These are phyloP conservation scores for Phytophthora pseudosyringae DNA, from an alignment of 352 stramenopile species.

Conservation along the genomic window DNA sequence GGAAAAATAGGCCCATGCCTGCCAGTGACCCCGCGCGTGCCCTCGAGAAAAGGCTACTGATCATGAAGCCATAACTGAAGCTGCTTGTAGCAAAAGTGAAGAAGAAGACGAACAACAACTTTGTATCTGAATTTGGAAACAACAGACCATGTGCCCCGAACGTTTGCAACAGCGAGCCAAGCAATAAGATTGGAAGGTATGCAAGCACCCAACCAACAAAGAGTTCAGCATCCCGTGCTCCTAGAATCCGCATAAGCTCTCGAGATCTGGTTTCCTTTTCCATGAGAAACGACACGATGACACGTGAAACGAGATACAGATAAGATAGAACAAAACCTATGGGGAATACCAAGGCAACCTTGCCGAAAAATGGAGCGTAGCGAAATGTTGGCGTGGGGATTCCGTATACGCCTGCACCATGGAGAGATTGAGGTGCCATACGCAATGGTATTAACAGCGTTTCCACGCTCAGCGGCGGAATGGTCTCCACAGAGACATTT, in stretches of 20 bases:
- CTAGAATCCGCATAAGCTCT: constrained; percentile 94
- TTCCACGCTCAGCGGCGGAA: constrained; percentile 42
- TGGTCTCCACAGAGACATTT: constrained; percentile 37
- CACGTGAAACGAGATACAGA: constrained; percentile 90
- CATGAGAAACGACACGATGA: constrained; percentile 90
- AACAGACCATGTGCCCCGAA: constrained; percentile 40
- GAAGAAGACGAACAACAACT: constrained; percentile 71
- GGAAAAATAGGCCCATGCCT: constrained; percentile 79
- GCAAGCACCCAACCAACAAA: constrained; percentile 77
- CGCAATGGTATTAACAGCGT: constrained; percentile 54
- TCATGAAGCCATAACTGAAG: constrained; percentile 78
- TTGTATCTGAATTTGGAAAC: constrained; percentile 52
- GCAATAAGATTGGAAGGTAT: constrained; percentile 67
- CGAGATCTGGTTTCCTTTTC: constrained; percentile 93
- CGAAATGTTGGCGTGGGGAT: constrained; percentile 60
- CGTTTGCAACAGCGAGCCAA: constrained; percentile 57
- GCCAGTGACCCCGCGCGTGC: constrained; percentile 66
- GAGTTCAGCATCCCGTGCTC: constrained; percentile 66
- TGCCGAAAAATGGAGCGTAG: constrained; percentile 80
- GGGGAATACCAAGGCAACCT: constrained; percentile 77
- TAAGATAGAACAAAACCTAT: constrained; percentile 94
- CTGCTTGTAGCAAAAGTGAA: constrained; percentile 79
- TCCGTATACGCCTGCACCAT: constrained; percentile 55
- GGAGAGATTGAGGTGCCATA: constrained; percentile 65
- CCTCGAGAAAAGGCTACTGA: constrained; percentile 71